Base-by-base conservation (phyloP, 2,329 filamentous ascomycete genomes). In the Verticillium nubilum region DNA sequence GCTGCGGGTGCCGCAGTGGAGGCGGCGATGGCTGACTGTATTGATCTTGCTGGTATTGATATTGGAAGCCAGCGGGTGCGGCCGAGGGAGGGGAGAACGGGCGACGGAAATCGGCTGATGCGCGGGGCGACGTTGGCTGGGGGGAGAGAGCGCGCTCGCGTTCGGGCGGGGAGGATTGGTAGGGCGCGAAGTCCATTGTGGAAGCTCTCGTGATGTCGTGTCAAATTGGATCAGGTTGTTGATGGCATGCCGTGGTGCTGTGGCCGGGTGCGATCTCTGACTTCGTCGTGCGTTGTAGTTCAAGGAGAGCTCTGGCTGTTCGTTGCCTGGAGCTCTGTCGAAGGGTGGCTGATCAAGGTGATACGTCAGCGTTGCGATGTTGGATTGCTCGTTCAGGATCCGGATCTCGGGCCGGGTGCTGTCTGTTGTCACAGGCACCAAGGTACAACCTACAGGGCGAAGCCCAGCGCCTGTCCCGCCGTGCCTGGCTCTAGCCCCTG, bases 111-210 rank as follows among this genome's bases (percentile, higher is more conserved):
- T 77, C 76, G 60, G 72, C 70, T n/a, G 89, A 84, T 65, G 80
- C 74, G 65, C 78, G 85, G 25, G 84, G 83, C 28, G 82, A 85
- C 10, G 76, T 67, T 19, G 42, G 42, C 59, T 73, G 76, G 12
- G 87, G 83, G 23, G 91, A 96, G 72, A 92, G 83, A 57, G 89
- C 86, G 69, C 94, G 91, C 66, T 87, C 86, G 67, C 89, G 83
- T 78, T 98, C 93, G 10, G 95, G 95, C 17, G 90, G 89, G 55
- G 89, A 89, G 74, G 94, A 94, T 79, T 98, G 95, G 77, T 98
- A 99, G 37, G 95, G 95, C 53, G 95, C 95, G 73, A 98, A 99
- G 78, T 97, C 91, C 90, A 95, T 95, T 59, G 67, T 78, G 29
- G 29, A 13, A 31, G 29, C 29, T 31, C 29, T 31, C 62, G 63